Base-by-base conservation (phyloP, 2,329 filamentous ascomycete genomes). In the Fusarium clavum region DNA sequence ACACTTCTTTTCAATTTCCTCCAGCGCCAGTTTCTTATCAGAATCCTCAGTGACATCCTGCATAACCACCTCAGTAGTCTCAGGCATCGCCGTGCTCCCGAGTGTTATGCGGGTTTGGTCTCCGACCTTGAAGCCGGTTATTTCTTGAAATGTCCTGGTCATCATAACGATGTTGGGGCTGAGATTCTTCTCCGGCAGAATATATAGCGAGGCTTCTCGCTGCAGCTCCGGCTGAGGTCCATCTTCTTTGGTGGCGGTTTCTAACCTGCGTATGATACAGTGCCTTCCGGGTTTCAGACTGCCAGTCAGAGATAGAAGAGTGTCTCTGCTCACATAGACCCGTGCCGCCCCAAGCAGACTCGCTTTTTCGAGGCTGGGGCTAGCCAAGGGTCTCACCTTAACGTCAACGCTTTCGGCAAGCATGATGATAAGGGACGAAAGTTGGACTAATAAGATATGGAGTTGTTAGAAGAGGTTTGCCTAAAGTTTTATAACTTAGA, bases 81-180 rank as follows among this genome's bases (percentile, higher is more conserved):
- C 85, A 1, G 84, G 82, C 13, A 91, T 79, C 5, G 81, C 72
- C 4, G 81, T 72, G 12, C 86, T 84, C 4, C 85, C 82, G 25
- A 94, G 86, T 10, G 85, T 84, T 49, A 97, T 83, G 34, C 80
- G 80, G 34, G 87, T 81, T 53, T 89, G 86, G 51, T 94, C 92
- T 18, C 89, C 90, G 6, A 96, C 83, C 65, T 91, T 91, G 72
- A 97, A 87, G 2, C 88, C 88, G 71, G 92, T 92, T 9, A 88
- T 86, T 38, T 92, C 90, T 67, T 92, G 91, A 57, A 97, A 88
- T 8, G 88, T 84, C 67, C 92, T 90, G 24, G 92, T 90, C 82
- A 93, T 88, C 83, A 94, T 86, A 52, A 92, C 83, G 60, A 93
- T 85, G 67, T 90, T 87, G 70, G 88, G 88, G 75, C 90, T 87